Evolutionary conservation across 768 basidiomycete species (phyloP).

Genomic region (Tylopilus plumbeoviolaceoides): DNA sequence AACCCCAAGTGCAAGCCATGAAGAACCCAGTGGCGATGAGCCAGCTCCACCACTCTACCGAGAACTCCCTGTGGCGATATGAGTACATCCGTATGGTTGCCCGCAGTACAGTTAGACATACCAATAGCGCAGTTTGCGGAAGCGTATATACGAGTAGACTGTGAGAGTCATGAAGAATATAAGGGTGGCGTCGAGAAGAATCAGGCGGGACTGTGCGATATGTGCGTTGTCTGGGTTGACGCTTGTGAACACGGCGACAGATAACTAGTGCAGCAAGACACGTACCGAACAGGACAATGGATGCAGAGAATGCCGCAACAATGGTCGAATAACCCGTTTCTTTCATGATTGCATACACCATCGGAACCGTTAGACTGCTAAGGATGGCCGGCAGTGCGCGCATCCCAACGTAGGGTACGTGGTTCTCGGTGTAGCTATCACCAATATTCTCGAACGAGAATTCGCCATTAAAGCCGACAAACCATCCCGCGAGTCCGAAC

Average conservation of each 20-base stretch:
- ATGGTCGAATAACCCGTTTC: conserved; percentile 94
- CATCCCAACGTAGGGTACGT: conserved; percentile 94
- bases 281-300: conserved; percentile 83
- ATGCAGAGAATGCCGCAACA: conserved; percentile 86
- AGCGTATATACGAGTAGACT: conserved; percentile 88
- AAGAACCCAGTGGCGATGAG: conserved; percentile 83
- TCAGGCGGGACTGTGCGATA: conserved; percentile 92
- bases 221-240: conserved; percentile 82
- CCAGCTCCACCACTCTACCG: conserved; percentile 94
- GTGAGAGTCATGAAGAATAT: conserved; percentile 96
- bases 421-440: conserved; percentile 80
- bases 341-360: conserved; percentile 97
- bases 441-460: conserved; percentile 96
- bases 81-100: neutral
- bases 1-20: conserved; percentile 95
- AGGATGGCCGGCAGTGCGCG: conserved; percentile 89
- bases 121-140: conserved; percentile 91
- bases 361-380: conserved; percentile 83
- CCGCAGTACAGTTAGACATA: conserved; percentile 32
- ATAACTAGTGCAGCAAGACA: conserved; percentile 5
- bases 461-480: conserved; percentile 91
- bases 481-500: conserved; percentile 92
- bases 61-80: conserved; percentile 63
- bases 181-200: conserved; percentile 89
- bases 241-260: conserved; percentile 2